Percentiles rank a stretch among this genome's conserved stretches.
These are phyloP conservation scores for Astraeus odoratus DNA, from an alignment of 768 basidiomycete species.

Conservation along the genomic window DNA sequence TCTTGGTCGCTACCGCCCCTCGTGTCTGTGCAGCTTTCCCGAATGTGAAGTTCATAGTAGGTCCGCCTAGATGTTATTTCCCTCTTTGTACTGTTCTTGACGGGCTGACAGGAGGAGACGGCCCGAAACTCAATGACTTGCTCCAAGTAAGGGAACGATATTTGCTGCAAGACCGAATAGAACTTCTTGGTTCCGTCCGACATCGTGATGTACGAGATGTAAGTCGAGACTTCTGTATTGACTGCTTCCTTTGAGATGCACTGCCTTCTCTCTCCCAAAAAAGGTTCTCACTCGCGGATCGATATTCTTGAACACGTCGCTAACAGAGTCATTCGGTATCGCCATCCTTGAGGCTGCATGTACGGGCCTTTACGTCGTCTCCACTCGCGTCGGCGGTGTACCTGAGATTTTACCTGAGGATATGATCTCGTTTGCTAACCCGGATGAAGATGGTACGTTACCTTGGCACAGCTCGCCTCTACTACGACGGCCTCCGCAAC, in stretches of 20 bases:
- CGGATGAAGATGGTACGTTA: slow-evolving; percentile 83
- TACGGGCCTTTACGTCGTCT: slow-evolving; percentile 89
- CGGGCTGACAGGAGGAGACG: slow-evolving; percentile 72
- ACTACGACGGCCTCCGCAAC: neutral
- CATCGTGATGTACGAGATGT: slow-evolving; percentile 82
- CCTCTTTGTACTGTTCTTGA: neutral
- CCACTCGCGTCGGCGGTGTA: slow-evolving; percentile 90
- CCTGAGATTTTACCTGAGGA: slow-evolving; percentile 91
- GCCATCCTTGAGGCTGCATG: slow-evolving; percentile 97
- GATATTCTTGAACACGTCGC: slow-evolving; percentile 91
- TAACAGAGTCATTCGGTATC: slow-evolving; percentile 96
- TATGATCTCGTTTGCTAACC: slow-evolving; percentile 92
- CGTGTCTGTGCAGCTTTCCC: slow-evolving; percentile 82
- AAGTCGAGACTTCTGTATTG: slow-evolving; percentile 17
- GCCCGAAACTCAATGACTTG: slow-evolving; percentile 90
- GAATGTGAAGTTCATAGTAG: slow-evolving; percentile 83
- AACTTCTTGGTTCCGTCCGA: slow-evolving; percentile 74
- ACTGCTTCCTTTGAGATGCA: no score
- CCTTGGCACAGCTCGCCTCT: no score
- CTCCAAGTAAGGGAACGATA: slow-evolving; percentile 94
- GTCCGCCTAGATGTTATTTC: slow-evolving; percentile 32
- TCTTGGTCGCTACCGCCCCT: slow-evolving; percentile 88
- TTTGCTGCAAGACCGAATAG: slow-evolving; percentile 85
- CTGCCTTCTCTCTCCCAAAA: no score
- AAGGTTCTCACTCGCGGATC: slow-evolving; percentile 82